Evolutionary conservation across 495 filamentous ascomycete genomes (phyloP), one percentile per base, ranked within the genome.

Genomic region (Penicillium pancosmium): DNA sequence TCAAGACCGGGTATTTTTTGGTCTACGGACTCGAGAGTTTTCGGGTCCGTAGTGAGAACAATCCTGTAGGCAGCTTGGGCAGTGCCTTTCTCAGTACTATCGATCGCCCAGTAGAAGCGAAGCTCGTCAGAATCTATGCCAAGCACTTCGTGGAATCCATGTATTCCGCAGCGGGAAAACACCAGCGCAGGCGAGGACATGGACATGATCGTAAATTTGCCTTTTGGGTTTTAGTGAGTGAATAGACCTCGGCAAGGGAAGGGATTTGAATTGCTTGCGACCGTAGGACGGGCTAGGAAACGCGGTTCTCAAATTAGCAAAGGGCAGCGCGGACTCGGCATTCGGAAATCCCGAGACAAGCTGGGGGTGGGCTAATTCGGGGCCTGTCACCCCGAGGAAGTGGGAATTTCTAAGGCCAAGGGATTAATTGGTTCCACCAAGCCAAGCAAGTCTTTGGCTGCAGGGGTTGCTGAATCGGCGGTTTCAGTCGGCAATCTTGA

Each of bases 71-170:
- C 64, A 31, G 31, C 31, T 54, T 71, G 69, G 5, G 19, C 34
- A 3, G 60, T 50, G 35, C 46, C 15, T 7, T 43, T 16, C 1
- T 56, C 41, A 23, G 48, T 16, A 36, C 50, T 58, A 12, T 60
- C 57, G 13, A 71, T 40, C 6, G 52, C 56, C 66, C 69, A 71
- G 41, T 58, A 69, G 54, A 71, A 65, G 13, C 69, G 62, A 1
- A 71, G 54, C 48, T 69, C 66, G 38, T 71, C 64, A 16, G 59
- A 41, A 38, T 69, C 69, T 33, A 71, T 65, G 19, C 69, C 69
- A 27, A 71, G 55, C 11, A 62, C 60, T 40, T 71, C 69, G 18
- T 69, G 62, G 56, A 69, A 69, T 5, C 69, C 69, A 53, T 71
- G 69, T 59, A 71, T 69, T 0, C 69, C 69, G 43, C 64, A 67